Percentiles rank a stretch among this genome's conserved stretches.
phyloP scores from a whole-genome alignment of 1,139 yeast species.

The Yamadazyma jaroonii region DNA sequence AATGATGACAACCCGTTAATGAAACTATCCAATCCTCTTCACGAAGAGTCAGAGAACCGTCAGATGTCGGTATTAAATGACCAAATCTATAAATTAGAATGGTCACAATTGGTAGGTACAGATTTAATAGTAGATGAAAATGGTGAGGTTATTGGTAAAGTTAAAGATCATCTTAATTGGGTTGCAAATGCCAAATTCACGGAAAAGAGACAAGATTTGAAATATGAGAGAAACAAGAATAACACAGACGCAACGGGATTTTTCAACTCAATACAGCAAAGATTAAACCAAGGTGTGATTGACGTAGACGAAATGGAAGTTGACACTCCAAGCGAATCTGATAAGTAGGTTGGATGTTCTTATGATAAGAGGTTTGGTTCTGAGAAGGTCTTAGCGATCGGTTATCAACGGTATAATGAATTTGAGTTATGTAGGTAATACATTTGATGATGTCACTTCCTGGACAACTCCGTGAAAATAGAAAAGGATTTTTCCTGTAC shows the following conservation, averaged over 20 bases:
- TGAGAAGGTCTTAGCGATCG: no score
- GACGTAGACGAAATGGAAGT: constrained; percentile 1
- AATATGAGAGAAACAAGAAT: constrained; percentile 6
- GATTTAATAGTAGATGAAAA: constrained; percentile 65
- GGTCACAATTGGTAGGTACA: constrained; percentile 82
- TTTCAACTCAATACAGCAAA: constrained; percentile 3
- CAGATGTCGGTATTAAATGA: constrained; percentile 38
- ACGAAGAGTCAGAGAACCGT: constrained; percentile 10
- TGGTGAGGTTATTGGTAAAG: constrained; percentile 49
- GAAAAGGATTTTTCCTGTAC: no score
- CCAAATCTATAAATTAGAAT: constrained; percentile 65
- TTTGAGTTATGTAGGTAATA: no score
- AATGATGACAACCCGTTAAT: constrained; percentile 33
- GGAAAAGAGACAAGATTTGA: constrained; percentile 11
- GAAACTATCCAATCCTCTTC: constrained; percentile 29
- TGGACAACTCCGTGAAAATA: no score
- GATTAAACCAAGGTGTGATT: constrained; percentile 2
- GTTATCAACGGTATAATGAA: no score
- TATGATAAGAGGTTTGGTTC: no score
- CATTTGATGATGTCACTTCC: no score
- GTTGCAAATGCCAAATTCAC: constrained; percentile 26
- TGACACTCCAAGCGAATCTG: neutral
- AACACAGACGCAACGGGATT: constrained; percentile 6
- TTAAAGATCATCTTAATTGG: constrained; percentile 38
- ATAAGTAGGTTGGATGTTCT: neutral